Evolutionary conservation across 2,329 filamentous ascomycete genomes (phyloP).

Genomic region (Epichloe festucae): DNA sequence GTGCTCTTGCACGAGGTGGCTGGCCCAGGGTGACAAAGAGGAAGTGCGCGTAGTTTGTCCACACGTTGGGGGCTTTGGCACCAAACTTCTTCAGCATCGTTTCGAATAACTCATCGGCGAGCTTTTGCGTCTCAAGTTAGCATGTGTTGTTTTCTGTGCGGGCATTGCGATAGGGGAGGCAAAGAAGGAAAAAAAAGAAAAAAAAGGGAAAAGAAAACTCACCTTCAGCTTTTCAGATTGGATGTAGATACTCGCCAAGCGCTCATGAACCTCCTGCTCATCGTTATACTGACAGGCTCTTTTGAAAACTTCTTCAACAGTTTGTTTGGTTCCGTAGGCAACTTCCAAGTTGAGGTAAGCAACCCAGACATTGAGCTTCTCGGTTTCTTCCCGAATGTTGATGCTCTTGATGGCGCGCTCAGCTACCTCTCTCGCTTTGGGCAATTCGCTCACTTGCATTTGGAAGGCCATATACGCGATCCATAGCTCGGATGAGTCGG

Average conservation of each 20-base stretch:
- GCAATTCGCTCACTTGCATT: constrained; percentile 77
- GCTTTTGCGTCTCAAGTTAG: constrained; percentile 33
- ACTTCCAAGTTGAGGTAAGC: constrained; percentile 91
- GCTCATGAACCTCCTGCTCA: constrained; percentile 75
- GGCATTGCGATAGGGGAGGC: not conserved
- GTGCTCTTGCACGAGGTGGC: constrained; percentile 60
- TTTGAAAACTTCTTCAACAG: constrained; percentile 76
- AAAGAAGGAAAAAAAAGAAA: not conserved
- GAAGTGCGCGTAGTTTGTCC: constrained; percentile 92
- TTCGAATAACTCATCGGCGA: constrained; percentile 82
- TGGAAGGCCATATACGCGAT: constrained; percentile 99
- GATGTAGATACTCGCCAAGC: constrained; percentile 88
- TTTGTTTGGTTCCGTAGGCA: constrained; percentile 72
- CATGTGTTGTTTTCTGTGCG: not conserved
- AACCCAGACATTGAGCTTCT: constrained; percentile 93
- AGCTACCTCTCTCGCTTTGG: constrained; percentile 77
- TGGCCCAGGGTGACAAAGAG: constrained; percentile 61
- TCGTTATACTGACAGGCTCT: constrained; percentile 91
- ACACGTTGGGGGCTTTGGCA: constrained; percentile 64
- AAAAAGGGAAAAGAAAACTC: not conserved
- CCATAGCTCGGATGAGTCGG: constrained; percentile 89
- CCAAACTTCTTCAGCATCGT: constrained; percentile 80
- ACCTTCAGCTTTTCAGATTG: constrained; percentile 76
- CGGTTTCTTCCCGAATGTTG: constrained; percentile 76
- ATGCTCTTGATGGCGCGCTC: constrained; percentile 86